Percentiles rank a stretch among this genome's conserved stretches.
Evolutionary conservation across 495 filamentous ascomycete species (phyloP).

Genomic region (Lasiosphaeria hispida): DNA sequence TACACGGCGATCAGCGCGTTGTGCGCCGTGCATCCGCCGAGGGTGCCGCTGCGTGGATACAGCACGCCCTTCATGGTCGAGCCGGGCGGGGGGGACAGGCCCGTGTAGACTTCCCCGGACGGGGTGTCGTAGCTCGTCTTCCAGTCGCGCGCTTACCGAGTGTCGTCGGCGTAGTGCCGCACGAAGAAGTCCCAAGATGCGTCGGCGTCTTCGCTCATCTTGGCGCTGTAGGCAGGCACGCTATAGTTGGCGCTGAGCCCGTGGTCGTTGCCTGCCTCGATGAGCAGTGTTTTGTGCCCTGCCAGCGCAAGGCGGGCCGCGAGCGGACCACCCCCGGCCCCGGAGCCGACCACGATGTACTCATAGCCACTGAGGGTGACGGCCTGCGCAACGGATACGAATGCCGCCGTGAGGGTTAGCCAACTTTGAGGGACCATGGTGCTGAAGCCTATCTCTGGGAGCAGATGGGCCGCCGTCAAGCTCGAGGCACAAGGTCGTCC

Average conservation of each 20-base stretch:
- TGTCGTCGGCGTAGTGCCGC: constrained; percentile 42
- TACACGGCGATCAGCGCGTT: constrained; percentile 46
- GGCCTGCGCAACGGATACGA: constrained; percentile 11
- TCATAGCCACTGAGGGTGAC: constrained; percentile 48
- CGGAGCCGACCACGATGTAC: constrained; percentile 64
- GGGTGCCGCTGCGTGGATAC: constrained; percentile 47
- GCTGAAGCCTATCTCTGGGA: no score
- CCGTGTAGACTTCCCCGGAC: constrained; percentile 34
- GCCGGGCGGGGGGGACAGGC: constrained; percentile 40
- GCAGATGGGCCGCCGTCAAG: no score
- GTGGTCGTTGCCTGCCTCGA: constrained; percentile 62
- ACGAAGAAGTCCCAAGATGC: constrained; percentile 47
- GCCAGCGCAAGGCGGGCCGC: constrained; percentile 60
- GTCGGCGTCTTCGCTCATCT: constrained; percentile 29
- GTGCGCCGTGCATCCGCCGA: constrained; percentile 52
- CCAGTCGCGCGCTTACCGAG: constrained; percentile 35
- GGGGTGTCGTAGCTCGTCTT: constrained; percentile 41
- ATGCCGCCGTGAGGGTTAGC: constrained; percentile 11
- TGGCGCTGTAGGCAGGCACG: constrained; percentile 25
- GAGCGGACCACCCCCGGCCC: constrained; percentile 60
- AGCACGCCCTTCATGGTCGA: constrained; percentile 43
- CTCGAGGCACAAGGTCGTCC: no score
- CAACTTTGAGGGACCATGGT: neutral
- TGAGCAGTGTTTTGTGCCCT: constrained; percentile 55
- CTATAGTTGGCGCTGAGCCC: constrained; percentile 28